Evolutionary conservation across 495 filamentous ascomycete species (phyloP).

Genomic region (Hypoxylon fuscum): DNA sequence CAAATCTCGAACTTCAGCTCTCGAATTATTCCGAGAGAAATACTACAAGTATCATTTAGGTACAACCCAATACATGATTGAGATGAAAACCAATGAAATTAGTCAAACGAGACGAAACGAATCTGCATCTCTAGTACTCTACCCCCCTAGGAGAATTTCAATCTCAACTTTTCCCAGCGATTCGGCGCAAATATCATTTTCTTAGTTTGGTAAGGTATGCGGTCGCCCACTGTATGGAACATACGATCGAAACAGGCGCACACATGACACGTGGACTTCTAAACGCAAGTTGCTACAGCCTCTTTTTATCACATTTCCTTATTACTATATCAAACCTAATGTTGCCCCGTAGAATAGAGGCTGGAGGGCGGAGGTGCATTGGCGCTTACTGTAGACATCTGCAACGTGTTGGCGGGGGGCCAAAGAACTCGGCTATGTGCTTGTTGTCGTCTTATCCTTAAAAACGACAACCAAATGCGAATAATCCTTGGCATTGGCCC

Average conservation of each 20-base stretch:
- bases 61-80: too few species aligned
- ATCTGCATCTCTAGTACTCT: too few species aligned
- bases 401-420: not conserved
- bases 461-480: conserved; percentile 2
- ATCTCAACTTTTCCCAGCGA: not conserved
- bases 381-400: conserved; percentile 20
- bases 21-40: not conserved
- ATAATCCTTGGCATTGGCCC: conserved; percentile 21
- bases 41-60: conserved; percentile 1
- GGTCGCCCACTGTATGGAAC: not conserved
- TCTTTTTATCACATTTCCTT: conserved; percentile 6
- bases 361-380: not conserved
- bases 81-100: too few species aligned
- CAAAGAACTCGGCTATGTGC: not conserved
- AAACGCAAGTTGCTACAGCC: conserved; percentile 3
- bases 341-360: not conserved
- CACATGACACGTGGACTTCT: not conserved
- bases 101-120: too few species aligned
- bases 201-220: not conserved
- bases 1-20: not conserved
- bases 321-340: conserved; percentile 13
- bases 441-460: conserved; percentile 19
- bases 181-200: not conserved
- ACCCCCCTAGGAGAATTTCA: not conserved
- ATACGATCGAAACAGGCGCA: not conserved